Base-by-base conservation (phyloP, 2,329 filamentous ascomycete genomes). In the Aureobasidium sp. region DNA sequence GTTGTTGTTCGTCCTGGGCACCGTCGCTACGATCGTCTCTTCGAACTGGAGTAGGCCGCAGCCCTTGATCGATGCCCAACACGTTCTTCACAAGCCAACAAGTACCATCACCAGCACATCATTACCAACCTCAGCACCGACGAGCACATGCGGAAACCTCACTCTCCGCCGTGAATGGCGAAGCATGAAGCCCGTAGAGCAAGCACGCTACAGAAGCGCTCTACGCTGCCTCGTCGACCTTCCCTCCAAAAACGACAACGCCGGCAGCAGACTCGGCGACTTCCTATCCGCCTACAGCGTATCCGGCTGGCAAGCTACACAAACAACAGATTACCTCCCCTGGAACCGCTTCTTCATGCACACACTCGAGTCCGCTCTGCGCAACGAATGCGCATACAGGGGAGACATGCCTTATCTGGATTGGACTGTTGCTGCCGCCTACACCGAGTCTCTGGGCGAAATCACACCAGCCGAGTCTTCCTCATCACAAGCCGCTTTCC, bases 281-380 rank as follows among this genome's bases (percentile, higher is more conserved):
- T 69, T 65, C 43, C 64, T 67, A 0, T 67, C 60, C 33, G 61
- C 66, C 13, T 66, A 69, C 60, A 63, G 60, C 54, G 54, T 58
- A 15, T 58, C 66, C 4, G 64, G 65, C 47, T 65, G 62, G 50
- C 61, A 61, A 27, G 64, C 64, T 25, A 67, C 66, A 49, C 57
- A 65, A 49, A 64, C 62, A 29, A 64, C 64, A 2, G 47, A 64
- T 5, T 70, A 67, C 55, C 57, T 69, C 9, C 64, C 66, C 7
- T 69, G 68, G 67, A 68, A 70, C 53, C 63, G 68, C 33, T 69
- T 64, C 45, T 67, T 67, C 49, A 42, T 68, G 17, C 63, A 67
- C 45, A 60, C 64, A 19, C 68, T 67, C 40, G 68, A 69, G 57
- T 57, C 21, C 2, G 62, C 67, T 8, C 47, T 70, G 15, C 42